Percentiles rank a stretch among this genome's conserved stretches.
Evolutionary conservation across 495 filamentous ascomycete species (phyloP).

Genomic region (Letharia lupina): DNA sequence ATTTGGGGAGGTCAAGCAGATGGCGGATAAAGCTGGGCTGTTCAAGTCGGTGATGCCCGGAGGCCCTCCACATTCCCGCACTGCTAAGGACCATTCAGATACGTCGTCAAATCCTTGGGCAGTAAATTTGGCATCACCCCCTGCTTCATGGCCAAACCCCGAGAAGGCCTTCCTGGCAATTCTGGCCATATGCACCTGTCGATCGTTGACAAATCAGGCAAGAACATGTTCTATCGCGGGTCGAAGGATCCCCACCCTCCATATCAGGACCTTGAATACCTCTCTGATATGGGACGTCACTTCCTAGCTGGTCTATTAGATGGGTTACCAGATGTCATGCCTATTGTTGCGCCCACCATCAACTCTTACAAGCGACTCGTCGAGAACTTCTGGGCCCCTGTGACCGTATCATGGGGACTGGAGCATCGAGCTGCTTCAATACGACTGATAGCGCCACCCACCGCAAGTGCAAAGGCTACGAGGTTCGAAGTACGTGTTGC

Average conservation of each 20-base stretch:
- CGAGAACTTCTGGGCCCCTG: constrained; percentile 98
- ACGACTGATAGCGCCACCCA: constrained; percentile 80
- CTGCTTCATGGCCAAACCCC: constrained; percentile 98
- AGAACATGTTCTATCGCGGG: constrained; percentile 74
- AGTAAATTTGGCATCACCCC: constrained; percentile 85
- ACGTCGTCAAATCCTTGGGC: constrained; percentile 77
- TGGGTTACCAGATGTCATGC: constrained; percentile 92
- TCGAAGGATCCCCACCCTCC: constrained; percentile 57
- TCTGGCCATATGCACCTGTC: constrained; percentile 94
- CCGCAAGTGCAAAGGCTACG: constrained; percentile 71
- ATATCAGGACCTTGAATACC: constrained; percentile 64
- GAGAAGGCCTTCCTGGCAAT: constrained; percentile 82
- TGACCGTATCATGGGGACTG: constrained; percentile 93
- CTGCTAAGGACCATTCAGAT: constrained; percentile 36
- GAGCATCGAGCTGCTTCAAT: constrained; percentile 92
- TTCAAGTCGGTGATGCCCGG: constrained; percentile 62
- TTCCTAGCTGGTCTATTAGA: constrained; percentile 87
- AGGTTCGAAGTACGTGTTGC: constrained; percentile 86
- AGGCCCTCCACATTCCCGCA: not conserved
- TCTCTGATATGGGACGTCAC: constrained; percentile 84
- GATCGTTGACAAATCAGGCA: constrained; percentile 55
- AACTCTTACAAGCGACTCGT: constrained; percentile 97
- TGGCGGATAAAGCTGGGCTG: constrained; percentile 83
- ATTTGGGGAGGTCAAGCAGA: constrained; percentile 71
- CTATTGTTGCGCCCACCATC: constrained; percentile 82